Conservation (phyloP, 2,329 filamentous ascomycete species). For the Ophiostoma perfectum region DNA sequence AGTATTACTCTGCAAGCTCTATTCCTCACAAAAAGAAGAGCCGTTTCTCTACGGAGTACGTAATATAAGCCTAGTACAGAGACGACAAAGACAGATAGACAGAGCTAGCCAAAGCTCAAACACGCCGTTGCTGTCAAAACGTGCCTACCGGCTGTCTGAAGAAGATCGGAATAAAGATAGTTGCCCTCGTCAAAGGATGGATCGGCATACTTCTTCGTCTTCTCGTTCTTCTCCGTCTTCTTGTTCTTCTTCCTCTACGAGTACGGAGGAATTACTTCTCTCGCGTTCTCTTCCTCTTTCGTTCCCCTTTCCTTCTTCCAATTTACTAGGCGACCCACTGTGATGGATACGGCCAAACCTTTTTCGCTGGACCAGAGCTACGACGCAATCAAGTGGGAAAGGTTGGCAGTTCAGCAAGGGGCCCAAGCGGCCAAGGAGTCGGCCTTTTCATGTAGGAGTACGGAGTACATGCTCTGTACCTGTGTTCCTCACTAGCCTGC, state of each 20-base stretch:
- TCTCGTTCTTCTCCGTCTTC: neutral
- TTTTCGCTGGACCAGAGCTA: slow-evolving; percentile 4
- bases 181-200: neutral
- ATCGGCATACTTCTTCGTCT: neutral
- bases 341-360: slow-evolving; percentile 2
- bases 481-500: neutral
- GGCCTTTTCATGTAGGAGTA: neutral
- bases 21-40: too few species aligned
- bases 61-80: too few species aligned
- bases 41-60: too few species aligned
- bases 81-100: neutral
- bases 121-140: slow-evolving; percentile 10
- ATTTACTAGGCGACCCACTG: neutral
- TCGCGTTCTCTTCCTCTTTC: neutral
- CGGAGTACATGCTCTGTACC: neutral
- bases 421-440: neutral
- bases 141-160: neutral
- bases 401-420: slow-evolving; percentile 4
- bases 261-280: too few species aligned
- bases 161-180: neutral
- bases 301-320: neutral
- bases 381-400: neutral
- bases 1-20: too few species aligned
- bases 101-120: slow-evolving; percentile 4
- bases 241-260: neutral